Evolutionary conservation across 2,329 filamentous ascomycete species (phyloP).

Genomic region (Cercospora nicotianae): DNA sequence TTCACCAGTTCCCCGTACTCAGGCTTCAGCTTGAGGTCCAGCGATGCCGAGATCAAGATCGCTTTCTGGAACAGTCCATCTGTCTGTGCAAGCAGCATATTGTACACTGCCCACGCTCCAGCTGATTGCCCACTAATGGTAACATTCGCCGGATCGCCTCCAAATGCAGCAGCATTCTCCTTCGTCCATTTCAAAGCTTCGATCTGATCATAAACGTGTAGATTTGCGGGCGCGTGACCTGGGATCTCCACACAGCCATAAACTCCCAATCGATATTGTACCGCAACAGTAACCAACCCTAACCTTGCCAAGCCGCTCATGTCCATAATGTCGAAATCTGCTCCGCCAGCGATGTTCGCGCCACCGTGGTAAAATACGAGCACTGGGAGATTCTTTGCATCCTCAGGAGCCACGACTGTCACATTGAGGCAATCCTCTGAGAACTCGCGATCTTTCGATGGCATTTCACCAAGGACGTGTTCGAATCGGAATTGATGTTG

Average conservation of each 20-base stretch:
- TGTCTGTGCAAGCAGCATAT: conserved; percentile 1
- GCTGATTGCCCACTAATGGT: conserved; percentile 7
- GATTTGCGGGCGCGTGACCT: neutral
- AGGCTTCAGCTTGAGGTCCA: conserved; percentile 1
- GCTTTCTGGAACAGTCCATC: conserved; percentile 5
- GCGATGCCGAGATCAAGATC: conserved; percentile 2
- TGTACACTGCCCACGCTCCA: conserved; percentile 2
- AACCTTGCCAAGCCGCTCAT: neutral
- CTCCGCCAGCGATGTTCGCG: neutral
- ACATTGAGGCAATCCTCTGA: conserved; percentile 1
- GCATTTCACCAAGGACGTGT: neutral
- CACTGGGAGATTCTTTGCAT: conserved; percentile 11
- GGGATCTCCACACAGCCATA: conserved; percentile 1
- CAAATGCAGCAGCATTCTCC: conserved; percentile 6
- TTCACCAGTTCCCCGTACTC: neutral
- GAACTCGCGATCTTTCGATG: neutral
- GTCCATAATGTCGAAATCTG: neutral
- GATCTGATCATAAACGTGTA: conserved; percentile 4
- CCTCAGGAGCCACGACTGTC: neutral
- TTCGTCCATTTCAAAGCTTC: conserved; percentile 6
- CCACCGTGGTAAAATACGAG: conserved; percentile 26
- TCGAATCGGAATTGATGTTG: neutral
- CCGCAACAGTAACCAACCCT: neutral
- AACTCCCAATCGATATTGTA: conserved; percentile 5
- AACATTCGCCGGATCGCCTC: conserved; percentile 5